Evolutionary conservation across 495 filamentous ascomycete genomes (phyloP), one percentile per base, ranked within the genome.

Genomic region (Neurospora intermedia): DNA sequence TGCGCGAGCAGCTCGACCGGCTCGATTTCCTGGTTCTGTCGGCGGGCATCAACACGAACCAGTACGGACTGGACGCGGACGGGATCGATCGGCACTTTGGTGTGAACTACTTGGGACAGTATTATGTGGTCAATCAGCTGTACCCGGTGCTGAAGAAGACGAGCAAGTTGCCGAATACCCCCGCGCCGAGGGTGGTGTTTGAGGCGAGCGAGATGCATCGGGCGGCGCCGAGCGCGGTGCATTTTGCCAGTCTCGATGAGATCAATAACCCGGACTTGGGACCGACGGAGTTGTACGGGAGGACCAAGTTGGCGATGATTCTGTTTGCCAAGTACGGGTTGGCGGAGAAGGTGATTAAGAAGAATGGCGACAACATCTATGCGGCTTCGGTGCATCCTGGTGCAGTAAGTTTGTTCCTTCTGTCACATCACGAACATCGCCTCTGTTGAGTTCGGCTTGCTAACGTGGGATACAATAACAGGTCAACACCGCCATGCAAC

Each of bases 131-230:
- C 43, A 84, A 85, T 72, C 79, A 76, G 46, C 80, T 87, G 16
- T 84, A 78, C 59, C 84, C 85, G 9, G 74, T 85, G 40, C 40
- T 41, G 40, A 41, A 41, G 40, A 84, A 81, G 75, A 84, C 80
- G 40, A 74, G 75, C 4, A 80, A 75, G 76, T 72, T 79, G 73
- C 79, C 75, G 10, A 71, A 72, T 31, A 78, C 73, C 2, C 76
- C 80, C 0, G 69, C 76, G 45, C 81, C 84, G 11, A 78, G 86
- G 18, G 80, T 89, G 3, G 85, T 88, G 48, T 79, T 86, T 69
- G 84, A 87, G 74, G 86, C 88, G 13, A 87, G 84, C 62, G 86
- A 88, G 73, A 79, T 88, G 38, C 89, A 90, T 75, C 83, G 84
- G 69, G 70, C 78, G 43, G 79, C 81, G 18, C 85, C 85, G 5